phyloP scores from a whole-genome alignment of 345 rosid genomes.

The Ceriops zippeliana region DNA sequence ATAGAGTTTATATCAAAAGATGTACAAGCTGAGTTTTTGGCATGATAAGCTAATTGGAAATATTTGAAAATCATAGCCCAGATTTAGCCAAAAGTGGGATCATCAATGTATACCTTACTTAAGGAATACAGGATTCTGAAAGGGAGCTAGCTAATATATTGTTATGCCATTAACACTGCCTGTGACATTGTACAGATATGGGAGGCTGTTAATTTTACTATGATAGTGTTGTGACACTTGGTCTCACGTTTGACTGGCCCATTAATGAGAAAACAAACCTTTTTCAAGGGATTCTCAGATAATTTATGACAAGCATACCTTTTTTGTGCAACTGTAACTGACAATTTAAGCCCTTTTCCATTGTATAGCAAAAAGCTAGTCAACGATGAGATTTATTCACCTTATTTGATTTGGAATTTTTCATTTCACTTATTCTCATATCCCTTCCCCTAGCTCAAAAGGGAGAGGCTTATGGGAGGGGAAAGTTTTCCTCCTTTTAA shows the following conservation, averaged over 20 bases:
- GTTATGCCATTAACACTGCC: slow-evolving; percentile 13
- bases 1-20: not conserved
- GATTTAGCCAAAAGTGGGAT: slow-evolving; percentile 16
- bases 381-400: slow-evolving; percentile 1
- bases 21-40: slow-evolving; percentile 7
- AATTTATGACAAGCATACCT: slow-evolving; percentile 19
- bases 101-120: slow-evolving; percentile 10
- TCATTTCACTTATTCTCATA: not conserved
- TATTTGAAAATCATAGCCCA: slow-evolving; percentile 5
- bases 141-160: slow-evolving; percentile 11
- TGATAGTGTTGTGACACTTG: slow-evolving; percentile 1
- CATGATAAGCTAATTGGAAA: slow-evolving; percentile 12
- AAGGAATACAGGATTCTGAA: slow-evolving; percentile 12
- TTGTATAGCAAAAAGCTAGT: not conserved
- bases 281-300: slow-evolving; percentile 19
- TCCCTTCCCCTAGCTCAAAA: slow-evolving; percentile 7
- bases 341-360: slow-evolving; percentile 8
- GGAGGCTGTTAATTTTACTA: slow-evolving; percentile 16
- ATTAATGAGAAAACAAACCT: slow-evolving; percentile 24
- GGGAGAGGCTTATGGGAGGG: not conserved
- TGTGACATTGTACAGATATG: slow-evolving; percentile 15
- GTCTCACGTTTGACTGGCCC: slow-evolving; percentile 8
- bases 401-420: slow-evolving; percentile 5
- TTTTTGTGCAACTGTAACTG: slow-evolving; percentile 12
- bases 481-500: not conserved